Percentiles rank a stretch among this genome's conserved stretches.
Evolutionary conservation across 176 grass and related monocot genomes (phyloP).

Genomic region (Avena eriantha): DNA sequence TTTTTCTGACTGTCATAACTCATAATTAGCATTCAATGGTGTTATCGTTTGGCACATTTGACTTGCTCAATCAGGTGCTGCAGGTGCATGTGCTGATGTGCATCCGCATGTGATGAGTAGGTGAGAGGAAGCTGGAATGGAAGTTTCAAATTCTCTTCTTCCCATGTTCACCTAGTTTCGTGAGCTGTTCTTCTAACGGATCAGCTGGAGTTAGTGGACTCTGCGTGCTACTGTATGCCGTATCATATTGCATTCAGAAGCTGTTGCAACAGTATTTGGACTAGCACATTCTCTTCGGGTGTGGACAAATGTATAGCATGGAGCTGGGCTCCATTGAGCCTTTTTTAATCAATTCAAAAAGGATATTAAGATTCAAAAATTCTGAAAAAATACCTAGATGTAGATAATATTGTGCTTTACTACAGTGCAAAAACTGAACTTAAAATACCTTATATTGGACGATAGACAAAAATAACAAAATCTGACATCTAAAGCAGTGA

Average conservation of each 20-base stretch:
- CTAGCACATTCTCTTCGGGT: not conserved
- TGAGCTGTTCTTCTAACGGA: conserved; percentile 42
- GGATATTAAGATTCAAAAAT: no score
- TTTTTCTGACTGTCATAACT: not conserved
- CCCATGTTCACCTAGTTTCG: conserved; percentile 24
- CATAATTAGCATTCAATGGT: conserved; percentile 30
- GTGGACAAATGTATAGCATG: no score
- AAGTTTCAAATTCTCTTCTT: conserved; percentile 31
- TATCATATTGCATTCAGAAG: not conserved
- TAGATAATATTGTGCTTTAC: no score
- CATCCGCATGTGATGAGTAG: conserved; percentile 46
- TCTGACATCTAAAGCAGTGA: no score
- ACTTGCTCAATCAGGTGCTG: conserved; percentile 35
- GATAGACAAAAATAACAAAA: no score
- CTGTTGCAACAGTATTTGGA: conserved; percentile 2
- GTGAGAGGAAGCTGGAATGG: conserved; percentile 36
- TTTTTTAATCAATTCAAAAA: no score
- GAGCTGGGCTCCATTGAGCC: no score
- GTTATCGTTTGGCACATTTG: conserved; percentile 36
- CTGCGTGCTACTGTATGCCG: not conserved
- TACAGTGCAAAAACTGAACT: no score
- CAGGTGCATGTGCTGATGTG: not conserved
- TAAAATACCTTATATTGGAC: no score
- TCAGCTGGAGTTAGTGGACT: not conserved
- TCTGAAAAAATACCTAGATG: no score